Conservation (phyloP, 2,329 filamentous ascomycete species). For the Neofusicoccum laricinum region DNA sequence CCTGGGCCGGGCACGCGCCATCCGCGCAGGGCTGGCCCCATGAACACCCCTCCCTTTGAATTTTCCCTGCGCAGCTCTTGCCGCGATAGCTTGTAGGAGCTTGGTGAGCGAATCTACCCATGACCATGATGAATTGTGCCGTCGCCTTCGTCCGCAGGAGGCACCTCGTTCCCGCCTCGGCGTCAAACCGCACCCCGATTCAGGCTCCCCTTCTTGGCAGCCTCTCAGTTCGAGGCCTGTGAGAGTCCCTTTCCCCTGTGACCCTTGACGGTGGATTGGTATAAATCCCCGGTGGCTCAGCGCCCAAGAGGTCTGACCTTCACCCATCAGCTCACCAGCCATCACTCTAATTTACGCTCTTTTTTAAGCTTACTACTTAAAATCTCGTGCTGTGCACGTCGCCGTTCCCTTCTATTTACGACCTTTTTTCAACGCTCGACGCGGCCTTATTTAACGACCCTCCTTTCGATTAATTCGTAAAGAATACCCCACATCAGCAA, state of each 20-base stretch:
- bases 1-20: not conserved
- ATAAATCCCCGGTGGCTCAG: not conserved
- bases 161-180: not conserved
- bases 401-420: not conserved
- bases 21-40: not conserved
- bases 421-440: conserved; percentile 4
- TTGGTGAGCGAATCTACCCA: not conserved
- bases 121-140: not conserved
- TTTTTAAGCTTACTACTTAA: conserved; percentile 4
- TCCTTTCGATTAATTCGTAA: not conserved
- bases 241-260: not conserved
- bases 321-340: conserved; percentile 4
- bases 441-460: not conserved
- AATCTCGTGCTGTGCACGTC: conserved; percentile 4
- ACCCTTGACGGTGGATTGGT: not conserved
- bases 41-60: not conserved
- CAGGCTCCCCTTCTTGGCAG: not conserved
- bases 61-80: not conserved
- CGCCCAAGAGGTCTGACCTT: not conserved
- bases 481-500: not conserved
- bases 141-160: not conserved
- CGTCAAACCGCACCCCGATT: not conserved
- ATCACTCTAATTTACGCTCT: conserved; percentile 5
- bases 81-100: conserved; percentile 4
- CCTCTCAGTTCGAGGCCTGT: not conserved